These are phyloP conservation scores for Pisolithus microcarpus DNA, from an alignment of 768 basidiomycete species.

Conservation along the genomic window DNA sequence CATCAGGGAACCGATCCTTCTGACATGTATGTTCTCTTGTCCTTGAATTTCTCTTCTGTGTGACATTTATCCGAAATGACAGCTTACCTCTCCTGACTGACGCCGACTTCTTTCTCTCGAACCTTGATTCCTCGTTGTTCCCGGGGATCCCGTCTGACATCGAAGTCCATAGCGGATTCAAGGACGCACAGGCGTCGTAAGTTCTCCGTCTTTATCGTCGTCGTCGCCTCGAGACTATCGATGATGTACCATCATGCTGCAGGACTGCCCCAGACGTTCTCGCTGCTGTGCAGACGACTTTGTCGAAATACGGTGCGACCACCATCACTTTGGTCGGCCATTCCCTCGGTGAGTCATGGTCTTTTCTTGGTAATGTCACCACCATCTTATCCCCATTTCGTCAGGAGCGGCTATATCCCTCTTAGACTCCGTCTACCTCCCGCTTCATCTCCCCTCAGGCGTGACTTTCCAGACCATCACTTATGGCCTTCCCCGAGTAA, in stretches of 20 bases:
- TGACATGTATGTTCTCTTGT: slow-evolving; percentile 22
- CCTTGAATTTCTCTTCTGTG: not conserved
- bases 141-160: slow-evolving; percentile 36
- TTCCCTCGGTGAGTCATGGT: slow-evolving; percentile 27
- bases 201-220: slow-evolving; percentile 2
- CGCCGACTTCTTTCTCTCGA: slow-evolving; percentile 25
- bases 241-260: not conserved
- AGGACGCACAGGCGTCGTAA: slow-evolving; percentile 35
- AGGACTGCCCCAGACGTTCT: slow-evolving; percentile 37
- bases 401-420: slow-evolving; percentile 35
- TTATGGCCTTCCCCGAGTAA: slow-evolving; percentile 37
- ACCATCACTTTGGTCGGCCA: slow-evolving; percentile 39
- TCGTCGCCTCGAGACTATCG: not conserved
- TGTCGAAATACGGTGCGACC: slow-evolving; percentile 27
- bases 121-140: slow-evolving; percentile 34
- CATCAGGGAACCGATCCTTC: slow-evolving; percentile 38
- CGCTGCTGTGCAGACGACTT: slow-evolving; percentile 32
- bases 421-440: slow-evolving; percentile 38
- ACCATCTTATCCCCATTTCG: too few species aligned
- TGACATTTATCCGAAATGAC: not conserved
- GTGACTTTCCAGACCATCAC: slow-evolving; percentile 28
- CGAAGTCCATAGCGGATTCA: slow-evolving; percentile 40
- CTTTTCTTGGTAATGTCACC: not conserved
- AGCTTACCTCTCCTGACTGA: slow-evolving; percentile 37
- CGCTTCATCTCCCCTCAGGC: slow-evolving; percentile 28